A percentile compares a stretch with the other conserved stretches of the same genome.
These are phyloP conservation scores for Pseudomassariella vexata DNA, from an alignment of 2,329 filamentous ascomycete species.

Conservation along the genomic window DNA sequence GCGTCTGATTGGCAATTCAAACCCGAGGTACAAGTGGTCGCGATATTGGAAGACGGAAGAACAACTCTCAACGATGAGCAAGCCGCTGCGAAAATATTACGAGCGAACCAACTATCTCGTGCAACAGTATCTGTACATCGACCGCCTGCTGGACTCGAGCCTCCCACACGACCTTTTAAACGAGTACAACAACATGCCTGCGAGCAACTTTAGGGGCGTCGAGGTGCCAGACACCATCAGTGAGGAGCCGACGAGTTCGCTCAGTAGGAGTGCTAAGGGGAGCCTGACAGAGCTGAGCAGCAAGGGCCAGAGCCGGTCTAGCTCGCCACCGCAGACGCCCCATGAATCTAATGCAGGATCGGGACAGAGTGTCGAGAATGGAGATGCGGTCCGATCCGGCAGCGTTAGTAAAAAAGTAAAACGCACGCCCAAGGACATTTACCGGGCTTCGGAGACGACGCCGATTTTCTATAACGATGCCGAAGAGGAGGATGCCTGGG, in stretches of 20 bases:
- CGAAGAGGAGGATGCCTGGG: constrained; percentile 36
- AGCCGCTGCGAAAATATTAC: constrained; percentile 79
- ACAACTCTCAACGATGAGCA: constrained; percentile 65
- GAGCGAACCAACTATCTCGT: constrained; percentile 83
- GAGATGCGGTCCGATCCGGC: constrained; percentile 1
- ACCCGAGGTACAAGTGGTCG: constrained; percentile 80
- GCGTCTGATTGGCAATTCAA: constrained; percentile 82
- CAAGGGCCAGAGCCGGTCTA: not conserved
- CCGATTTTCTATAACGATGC: constrained; percentile 54
- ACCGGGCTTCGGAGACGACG: constrained; percentile 66
- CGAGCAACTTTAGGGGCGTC: constrained; percentile 45
- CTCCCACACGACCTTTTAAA: constrained; percentile 89
- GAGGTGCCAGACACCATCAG: constrained; percentile 68
- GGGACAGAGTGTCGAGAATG: constrained; percentile 1
- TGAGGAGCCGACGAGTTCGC: constrained; percentile 53
- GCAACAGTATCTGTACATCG: constrained; percentile 90
- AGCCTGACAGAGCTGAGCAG: constrained; percentile 10
- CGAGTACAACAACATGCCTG: constrained; percentile 68
- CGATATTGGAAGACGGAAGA: constrained; percentile 79
- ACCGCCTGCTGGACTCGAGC: constrained; percentile 82
- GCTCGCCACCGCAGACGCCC: not conserved
- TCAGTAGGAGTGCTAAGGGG: constrained; percentile 22
- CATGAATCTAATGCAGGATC: too few species aligned
- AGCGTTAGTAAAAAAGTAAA: constrained; percentile 50
- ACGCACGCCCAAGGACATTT: constrained; percentile 80